Evolutionary conservation across 495 filamentous ascomycete genomes (phyloP), one percentile per base, ranked within the genome.

Genomic region (Lasiosphaeria miniovina): DNA sequence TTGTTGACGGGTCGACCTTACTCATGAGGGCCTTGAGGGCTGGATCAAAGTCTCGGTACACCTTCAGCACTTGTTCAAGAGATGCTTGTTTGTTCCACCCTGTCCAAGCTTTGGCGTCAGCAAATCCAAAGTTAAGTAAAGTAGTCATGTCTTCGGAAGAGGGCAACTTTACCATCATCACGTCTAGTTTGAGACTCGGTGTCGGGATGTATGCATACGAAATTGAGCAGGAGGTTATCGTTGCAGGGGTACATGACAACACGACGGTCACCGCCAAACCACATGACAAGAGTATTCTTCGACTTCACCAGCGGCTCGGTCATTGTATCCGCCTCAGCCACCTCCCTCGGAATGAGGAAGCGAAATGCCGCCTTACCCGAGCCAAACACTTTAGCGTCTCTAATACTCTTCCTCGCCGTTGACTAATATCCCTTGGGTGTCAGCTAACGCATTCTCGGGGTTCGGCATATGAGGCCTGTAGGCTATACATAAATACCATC

Each of bases 191-290:
- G 58, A 1, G 75, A 76, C 61, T 78, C 62, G 0, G 54, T 55
- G 34, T 82, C 82, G 0, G 84, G 82, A 64, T 87, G 82, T 34
- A 86, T 80, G 45, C 79, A 82, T 10, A 86, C 83, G 57, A 86
- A 82, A 61, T 88, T 87, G 36, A 88, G 68, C 9, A 81, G 33
- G 49, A 78, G 70, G 57, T 82, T 83, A 54, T 83, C 74, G 0
- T 75, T 69, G 54, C 78, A 83, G 0, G 84, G 84, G 56, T 88
- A 89, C 61, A 86, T 79, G 54, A 88, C 78, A 4, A 87, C 71
- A 0, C 84, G 70, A 15, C 78, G 71, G 49, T 88, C 83, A 0
- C 65, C 50, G 0, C 60, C 77, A 46, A 77, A 79, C 74, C 78
- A 84, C 59, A 87, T 79, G 36, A 61, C 58, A 12, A 86, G 65